A percentile compares a stretch with the other conserved stretches of the same genome.
Conservation (phyloP, 2,329 filamentous ascomycete species). For the Fusarium foetens region DNA sequence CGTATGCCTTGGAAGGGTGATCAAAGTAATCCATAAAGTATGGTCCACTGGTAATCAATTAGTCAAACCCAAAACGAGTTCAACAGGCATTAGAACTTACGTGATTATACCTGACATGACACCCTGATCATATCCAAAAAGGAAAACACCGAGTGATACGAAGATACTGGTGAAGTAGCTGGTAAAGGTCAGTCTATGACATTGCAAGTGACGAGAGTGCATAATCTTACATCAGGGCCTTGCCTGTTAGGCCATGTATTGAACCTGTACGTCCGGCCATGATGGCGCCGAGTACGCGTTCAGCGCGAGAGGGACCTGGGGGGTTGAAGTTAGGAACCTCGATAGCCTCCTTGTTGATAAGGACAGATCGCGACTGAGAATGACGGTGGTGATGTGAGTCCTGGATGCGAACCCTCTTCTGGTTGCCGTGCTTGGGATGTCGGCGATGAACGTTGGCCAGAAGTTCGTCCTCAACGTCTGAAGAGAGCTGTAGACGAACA, state of each 20-base stretch:
- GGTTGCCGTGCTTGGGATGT: conserved; percentile 52
- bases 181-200: conserved; percentile 33
- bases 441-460: conserved; percentile 62
- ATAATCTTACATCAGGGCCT: conserved; percentile 81
- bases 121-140: conserved; percentile 91
- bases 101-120: conserved; percentile 83
- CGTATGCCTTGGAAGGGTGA: conserved; percentile 84
- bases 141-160: conserved; percentile 85
- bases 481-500: conserved; percentile 74
- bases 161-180: conserved; percentile 97
- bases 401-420: conserved; percentile 77
- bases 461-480: conserved; percentile 71
- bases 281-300: conserved; percentile 80
- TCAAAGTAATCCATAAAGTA: conserved; percentile 94
- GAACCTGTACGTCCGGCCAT: conserved; percentile 84
- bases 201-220: not conserved
- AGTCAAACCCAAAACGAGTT: conserved; percentile 28
- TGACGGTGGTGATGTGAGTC: conserved; percentile 54
- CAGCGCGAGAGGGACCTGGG: conserved; percentile 70
- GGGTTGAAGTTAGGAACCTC: conserved; percentile 76
- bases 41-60: conserved; percentile 69
- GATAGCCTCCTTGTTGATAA: conserved; percentile 79
- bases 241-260: conserved; percentile 93
- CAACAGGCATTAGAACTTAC: conserved; percentile 55
- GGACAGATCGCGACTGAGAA: conserved; percentile 53